Percentiles rank a stretch among this genome's conserved stretches.
These are phyloP conservation scores for Samsoniella hepiali DNA, from an alignment of 2,329 filamentous ascomycete species.

Conservation along the genomic window DNA sequence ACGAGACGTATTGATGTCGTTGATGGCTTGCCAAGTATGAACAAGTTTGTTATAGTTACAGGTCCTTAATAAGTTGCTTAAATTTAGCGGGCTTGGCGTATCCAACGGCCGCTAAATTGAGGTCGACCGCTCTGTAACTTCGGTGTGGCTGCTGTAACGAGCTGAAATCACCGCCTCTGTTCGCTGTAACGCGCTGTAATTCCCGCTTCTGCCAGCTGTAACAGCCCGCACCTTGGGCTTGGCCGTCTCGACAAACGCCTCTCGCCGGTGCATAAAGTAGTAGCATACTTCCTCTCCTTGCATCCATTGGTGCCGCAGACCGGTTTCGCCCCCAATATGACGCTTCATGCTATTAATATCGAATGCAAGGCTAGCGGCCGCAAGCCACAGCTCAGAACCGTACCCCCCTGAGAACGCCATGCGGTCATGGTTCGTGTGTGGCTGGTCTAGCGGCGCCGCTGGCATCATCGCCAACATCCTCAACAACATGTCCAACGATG, in stretches of 20 bases:
- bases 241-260: not conserved
- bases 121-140: not conserved
- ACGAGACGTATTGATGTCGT: too few species aligned
- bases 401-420: not conserved
- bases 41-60: too few species aligned
- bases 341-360: not conserved
- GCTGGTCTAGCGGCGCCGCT: not conserved
- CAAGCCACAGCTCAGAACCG: not conserved
- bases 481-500: not conserved
- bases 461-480: not conserved
- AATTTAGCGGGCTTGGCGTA: too few species aligned
- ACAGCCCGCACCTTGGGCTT: not conserved
- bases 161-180: too few species aligned
- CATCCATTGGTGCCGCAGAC: conserved; percentile 6
- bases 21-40: too few species aligned
- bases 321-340: conserved; percentile 8
- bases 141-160: not conserved
- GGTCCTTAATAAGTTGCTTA: too few species aligned
- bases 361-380: not conserved
- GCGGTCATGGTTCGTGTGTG: not conserved
- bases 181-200: not conserved
- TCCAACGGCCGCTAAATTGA: not conserved
- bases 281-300: not conserved
- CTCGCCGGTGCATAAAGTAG: not conserved
- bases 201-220: not conserved